A percentile compares a stretch with the other conserved stretches of the same genome.
Conservation (phyloP, 495 filamentous ascomycete genomes). For the Talaromyces ruber region DNA sequence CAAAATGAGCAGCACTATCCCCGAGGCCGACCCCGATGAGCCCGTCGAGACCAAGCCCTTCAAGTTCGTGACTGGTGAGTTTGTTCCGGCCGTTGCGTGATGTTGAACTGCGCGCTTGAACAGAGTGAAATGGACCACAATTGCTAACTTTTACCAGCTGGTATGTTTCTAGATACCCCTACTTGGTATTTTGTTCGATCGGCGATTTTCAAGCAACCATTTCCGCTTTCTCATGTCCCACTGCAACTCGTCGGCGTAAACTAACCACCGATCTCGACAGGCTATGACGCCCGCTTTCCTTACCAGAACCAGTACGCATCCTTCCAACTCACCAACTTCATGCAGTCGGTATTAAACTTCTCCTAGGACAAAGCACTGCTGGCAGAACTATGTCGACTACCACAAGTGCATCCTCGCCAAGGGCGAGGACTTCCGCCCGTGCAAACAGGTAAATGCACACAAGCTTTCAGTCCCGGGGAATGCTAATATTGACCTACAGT, state of each 20-base stretch:
- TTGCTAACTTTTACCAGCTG: conserved; percentile 41
- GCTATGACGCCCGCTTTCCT: conserved; percentile 98
- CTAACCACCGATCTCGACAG: conserved; percentile 32
- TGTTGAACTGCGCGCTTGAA: background rate
- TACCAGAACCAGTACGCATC: conserved; percentile 80
- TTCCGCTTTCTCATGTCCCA: background rate
- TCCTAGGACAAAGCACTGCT: conserved; percentile 72
- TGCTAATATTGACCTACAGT: conserved; percentile 41
- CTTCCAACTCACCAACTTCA: background rate
- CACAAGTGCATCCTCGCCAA: conserved; percentile 98
- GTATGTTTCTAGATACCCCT: conserved; percentile 20
- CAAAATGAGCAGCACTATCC: conserved; percentile 44
- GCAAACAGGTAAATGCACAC: conserved; percentile 67
- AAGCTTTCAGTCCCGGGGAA: background rate
- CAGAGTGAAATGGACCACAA: conserved; percentile 22
- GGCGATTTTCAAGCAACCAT: background rate
- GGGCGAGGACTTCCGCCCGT: conserved; percentile 97
- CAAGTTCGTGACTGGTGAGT: conserved; percentile 99
- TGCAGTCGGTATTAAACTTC: conserved; percentile 7
- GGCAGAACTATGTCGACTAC: conserved; percentile 99
- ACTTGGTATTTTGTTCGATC: background rate
- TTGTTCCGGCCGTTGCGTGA: conserved; percentile 35
- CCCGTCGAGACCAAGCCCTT: conserved; percentile 92
- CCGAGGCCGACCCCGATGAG: conserved; percentile 81
- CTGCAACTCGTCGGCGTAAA: background rate